phyloP scores from a whole-genome alignment of 1,139 yeast species.

The Blastobotrys malaysiensis region DNA sequence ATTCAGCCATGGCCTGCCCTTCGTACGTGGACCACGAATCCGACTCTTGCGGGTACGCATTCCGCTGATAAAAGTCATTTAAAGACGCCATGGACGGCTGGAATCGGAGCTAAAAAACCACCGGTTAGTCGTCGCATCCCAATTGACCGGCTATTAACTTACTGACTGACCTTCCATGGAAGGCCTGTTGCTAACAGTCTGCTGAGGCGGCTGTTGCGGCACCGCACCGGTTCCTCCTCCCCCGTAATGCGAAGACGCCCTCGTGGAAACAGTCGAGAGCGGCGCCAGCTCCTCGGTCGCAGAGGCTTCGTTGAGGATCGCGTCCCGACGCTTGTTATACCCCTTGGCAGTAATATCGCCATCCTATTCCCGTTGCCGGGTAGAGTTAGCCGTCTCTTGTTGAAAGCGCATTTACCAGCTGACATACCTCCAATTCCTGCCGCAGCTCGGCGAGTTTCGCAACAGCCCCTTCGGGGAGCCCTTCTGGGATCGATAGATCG shows the following conservation, averaged over 20 bases:
- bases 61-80: background rate
- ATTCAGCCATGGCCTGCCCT: background rate
- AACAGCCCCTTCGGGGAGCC: conserved; percentile 34
- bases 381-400: background rate
- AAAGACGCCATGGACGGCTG: background rate
- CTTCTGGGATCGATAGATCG: conserved; percentile 43
- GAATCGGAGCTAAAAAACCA: background rate
- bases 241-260: conserved; percentile 6
- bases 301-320: conserved; percentile 33
- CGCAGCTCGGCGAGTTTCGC: conserved; percentile 41
- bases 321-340: conserved; percentile 50
- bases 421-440: conserved; percentile 39
- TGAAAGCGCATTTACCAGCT: background rate
- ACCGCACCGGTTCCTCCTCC: background rate
- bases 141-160: background rate
- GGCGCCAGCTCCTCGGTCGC: conserved; percentile 39
- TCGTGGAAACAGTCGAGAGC: conserved; percentile 13
- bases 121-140: background rate
- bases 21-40: conserved; percentile 8
- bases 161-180: background rate
- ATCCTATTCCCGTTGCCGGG: conserved; percentile 33
- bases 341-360: conserved; percentile 69
- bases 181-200: background rate
- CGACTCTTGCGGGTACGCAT: background rate
- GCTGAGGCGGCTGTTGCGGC: background rate